phyloP scores from a whole-genome alignment of 306 rosid species.

The Ochetophila trinervis region DNA sequence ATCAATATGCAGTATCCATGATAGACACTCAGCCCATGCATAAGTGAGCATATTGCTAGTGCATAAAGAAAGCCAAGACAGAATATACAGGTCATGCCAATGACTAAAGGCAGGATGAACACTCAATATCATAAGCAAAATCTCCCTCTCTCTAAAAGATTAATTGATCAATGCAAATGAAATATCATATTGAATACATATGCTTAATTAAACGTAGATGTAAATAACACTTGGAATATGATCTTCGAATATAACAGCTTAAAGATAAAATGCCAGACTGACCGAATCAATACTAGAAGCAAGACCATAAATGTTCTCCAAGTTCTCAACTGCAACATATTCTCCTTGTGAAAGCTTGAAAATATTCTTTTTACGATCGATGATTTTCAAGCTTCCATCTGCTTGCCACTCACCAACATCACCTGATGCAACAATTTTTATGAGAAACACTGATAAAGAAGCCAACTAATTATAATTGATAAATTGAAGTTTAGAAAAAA shows the following conservation, averaged over 20 bases:
- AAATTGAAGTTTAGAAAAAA: slow-evolving; percentile 20
- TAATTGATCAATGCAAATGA: too few relatives aligned
- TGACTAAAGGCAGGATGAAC: too few relatives aligned
- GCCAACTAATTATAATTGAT: slow-evolving; percentile 8
- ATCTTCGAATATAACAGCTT: background rate
- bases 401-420: slow-evolving; percentile 96
- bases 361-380: slow-evolving; percentile 96
- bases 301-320: slow-evolving; percentile 78
- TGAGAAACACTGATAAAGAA: slow-evolving; percentile 9
- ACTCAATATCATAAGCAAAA: too few relatives aligned
- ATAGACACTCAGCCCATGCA: too few relatives aligned
- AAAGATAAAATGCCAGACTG: slow-evolving; percentile 24
- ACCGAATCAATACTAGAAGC: slow-evolving; percentile 73
- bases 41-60: too few relatives aligned
- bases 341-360: slow-evolving; percentile 99
- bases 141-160: too few relatives aligned
- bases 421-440: slow-evolving; percentile 52
- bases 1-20: too few relatives aligned
- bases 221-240: too few relatives aligned
- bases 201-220: too few relatives aligned
- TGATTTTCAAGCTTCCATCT: slow-evolving; percentile 93
- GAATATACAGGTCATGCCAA: too few relatives aligned
- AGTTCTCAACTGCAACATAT: slow-evolving; percentile 95
- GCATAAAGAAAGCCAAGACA: too few relatives aligned
- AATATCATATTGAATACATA: too few relatives aligned